Evolutionary conservation across 306 rosid species (phyloP).

Genomic region (Vigna mungo): DNA sequence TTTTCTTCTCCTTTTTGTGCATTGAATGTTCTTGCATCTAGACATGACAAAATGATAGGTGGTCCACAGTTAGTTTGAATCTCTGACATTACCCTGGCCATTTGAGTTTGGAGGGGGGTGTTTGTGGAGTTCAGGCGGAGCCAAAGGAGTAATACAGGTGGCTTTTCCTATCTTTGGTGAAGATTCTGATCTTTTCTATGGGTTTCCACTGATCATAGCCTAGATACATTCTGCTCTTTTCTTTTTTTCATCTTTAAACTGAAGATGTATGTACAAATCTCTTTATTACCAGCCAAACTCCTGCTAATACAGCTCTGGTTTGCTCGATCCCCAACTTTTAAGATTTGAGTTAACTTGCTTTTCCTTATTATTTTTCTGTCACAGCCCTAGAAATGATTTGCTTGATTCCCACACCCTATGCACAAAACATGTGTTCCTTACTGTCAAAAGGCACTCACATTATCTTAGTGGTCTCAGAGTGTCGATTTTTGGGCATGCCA

Average conservation of each 20-base stretch:
- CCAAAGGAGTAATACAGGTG: slow-evolving; percentile 10
- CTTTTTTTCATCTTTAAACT: slow-evolving; percentile 23
- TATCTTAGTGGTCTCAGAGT: slow-evolving; percentile 32
- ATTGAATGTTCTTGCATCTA: background rate
- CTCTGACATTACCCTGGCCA: slow-evolving; percentile 14
- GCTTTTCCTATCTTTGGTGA: slow-evolving; percentile 20
- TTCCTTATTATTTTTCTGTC: slow-evolving; percentile 33
- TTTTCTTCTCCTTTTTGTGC: background rate
- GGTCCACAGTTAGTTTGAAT: slow-evolving; percentile 20
- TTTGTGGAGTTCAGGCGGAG: slow-evolving; percentile 1
- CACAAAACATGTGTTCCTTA: background rate
- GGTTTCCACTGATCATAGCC: slow-evolving; percentile 7
- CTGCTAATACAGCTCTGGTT: background rate
- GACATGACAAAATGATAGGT: slow-evolving; percentile 15
- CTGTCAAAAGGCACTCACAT: slow-evolving; percentile 8
- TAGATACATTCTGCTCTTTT: background rate
- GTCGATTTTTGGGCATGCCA: slow-evolving; percentile 1
- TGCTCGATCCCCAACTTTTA: slow-evolving; percentile 13
- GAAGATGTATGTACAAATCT: background rate
- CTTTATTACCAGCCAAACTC: slow-evolving; percentile 25
- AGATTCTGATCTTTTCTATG: background rate
- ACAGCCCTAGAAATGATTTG: slow-evolving; percentile 11
- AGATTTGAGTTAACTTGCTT: slow-evolving; percentile 5
- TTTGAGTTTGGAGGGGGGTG: too few species aligned
- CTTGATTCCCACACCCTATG: background rate